Percentiles rank a stretch among this genome's conserved stretches.
These are phyloP conservation scores for Cadophora sp. DNA, from an alignment of 2,329 filamentous ascomycete genomes.

Conservation along the genomic window DNA sequence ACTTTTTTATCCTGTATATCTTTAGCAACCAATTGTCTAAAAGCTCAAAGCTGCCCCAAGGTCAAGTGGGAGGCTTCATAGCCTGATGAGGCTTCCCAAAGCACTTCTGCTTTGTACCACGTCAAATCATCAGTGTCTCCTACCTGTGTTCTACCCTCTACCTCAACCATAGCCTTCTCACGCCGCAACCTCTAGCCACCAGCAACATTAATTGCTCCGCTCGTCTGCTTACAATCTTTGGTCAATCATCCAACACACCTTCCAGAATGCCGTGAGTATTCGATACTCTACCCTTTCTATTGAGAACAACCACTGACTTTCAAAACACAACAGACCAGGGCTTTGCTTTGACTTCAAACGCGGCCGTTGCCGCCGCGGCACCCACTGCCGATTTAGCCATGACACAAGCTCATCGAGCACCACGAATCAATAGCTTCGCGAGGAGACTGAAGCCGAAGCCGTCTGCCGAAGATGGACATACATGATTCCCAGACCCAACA, in stretches of 20 bases:
- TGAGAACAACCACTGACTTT: slow-evolving; percentile 23
- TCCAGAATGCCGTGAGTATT: slow-evolving; percentile 32
- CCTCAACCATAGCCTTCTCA: slow-evolving; percentile 27
- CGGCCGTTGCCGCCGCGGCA: slow-evolving; percentile 34
- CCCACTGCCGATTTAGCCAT: slow-evolving; percentile 36
- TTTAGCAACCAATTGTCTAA: slow-evolving; percentile 6
- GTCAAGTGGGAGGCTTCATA: slow-evolving; percentile 15
- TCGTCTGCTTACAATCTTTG: slow-evolving; percentile 29
- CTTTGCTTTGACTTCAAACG: slow-evolving; percentile 35
- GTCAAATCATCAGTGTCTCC: slow-evolving; percentile 14
- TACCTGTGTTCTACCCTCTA: slow-evolving; percentile 22
- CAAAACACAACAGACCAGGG: slow-evolving; percentile 31
- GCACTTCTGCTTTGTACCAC: too few species aligned
- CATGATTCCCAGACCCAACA: slow-evolving; percentile 38
- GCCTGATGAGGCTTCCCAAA: slow-evolving; percentile 17
- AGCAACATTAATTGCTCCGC: slow-evolving; percentile 18
- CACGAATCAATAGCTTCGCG: slow-evolving; percentile 26
- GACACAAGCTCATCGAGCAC: slow-evolving; percentile 29
- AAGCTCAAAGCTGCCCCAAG: slow-evolving; percentile 21
- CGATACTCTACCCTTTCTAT: slow-evolving; percentile 23
- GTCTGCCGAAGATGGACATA: slow-evolving; percentile 37
- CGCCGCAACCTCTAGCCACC: slow-evolving; percentile 9
- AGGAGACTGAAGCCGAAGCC: slow-evolving; percentile 36
- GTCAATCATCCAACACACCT: slow-evolving; percentile 27
- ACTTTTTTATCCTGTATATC: slow-evolving; percentile 1